phyloP scores from a whole-genome alignment of 495 filamentous ascomycete genomes.

The Neurospora cerealis region DNA sequence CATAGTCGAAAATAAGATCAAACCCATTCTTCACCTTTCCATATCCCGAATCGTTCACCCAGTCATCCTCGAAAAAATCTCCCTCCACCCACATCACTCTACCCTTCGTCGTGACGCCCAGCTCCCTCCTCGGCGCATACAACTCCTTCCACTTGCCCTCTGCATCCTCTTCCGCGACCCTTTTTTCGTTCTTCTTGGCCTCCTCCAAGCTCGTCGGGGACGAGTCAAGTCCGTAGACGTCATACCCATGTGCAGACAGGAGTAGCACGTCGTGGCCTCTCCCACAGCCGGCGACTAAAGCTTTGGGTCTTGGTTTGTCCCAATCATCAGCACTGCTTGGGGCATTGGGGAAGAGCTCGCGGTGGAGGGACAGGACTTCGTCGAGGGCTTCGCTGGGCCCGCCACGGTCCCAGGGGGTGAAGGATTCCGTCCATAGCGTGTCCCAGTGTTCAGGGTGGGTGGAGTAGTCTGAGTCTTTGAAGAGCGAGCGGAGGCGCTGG shows the following conservation, averaged over 20 bases:
- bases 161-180: constrained; percentile 2
- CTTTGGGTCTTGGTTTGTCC: constrained; percentile 30
- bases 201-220: constrained; percentile 45
- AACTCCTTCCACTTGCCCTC: constrained; percentile 8
- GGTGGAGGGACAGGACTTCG: constrained; percentile 40
- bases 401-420: constrained; percentile 62
- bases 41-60: constrained; percentile 7
- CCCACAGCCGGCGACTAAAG: constrained; percentile 65
- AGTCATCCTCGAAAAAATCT: constrained; percentile 65
- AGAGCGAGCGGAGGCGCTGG: constrained; percentile 13
- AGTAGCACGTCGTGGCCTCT: constrained; percentile 65
- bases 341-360: constrained; percentile 31
- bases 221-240: constrained; percentile 63
- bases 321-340: constrained; percentile 19
- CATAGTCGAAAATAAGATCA: constrained; percentile 81
- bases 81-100: constrained; percentile 49
- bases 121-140: constrained; percentile 36
- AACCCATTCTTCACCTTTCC: constrained; percentile 38
- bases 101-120: constrained; percentile 37
- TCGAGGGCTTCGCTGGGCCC: constrained; percentile 56
- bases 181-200: constrained; percentile 39
- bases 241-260: constrained; percentile 59
- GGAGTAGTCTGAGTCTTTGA: constrained; percentile 8
- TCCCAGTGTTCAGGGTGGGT: constrained; percentile 46
- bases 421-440: constrained; percentile 52